Evolutionary conservation across 2,329 filamentous ascomycete species (phyloP).

Genomic region (Chaetomiaceae sp.): DNA sequence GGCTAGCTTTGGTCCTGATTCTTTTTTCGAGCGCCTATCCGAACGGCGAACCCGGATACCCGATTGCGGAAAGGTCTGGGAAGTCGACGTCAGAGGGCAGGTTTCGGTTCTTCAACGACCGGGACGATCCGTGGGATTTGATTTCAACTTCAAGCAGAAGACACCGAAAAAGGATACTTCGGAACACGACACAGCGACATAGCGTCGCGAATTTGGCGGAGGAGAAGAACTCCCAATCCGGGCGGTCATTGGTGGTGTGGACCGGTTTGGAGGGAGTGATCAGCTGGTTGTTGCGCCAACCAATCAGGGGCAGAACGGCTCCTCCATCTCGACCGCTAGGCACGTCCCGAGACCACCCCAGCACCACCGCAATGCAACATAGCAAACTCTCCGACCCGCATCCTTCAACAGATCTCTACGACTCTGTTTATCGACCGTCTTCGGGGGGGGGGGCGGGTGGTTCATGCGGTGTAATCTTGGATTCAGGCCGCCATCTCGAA

Average conservation of each 20-base stretch:
- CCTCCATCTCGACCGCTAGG: slow-evolving; percentile 23
- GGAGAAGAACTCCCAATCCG: slow-evolving; percentile 1
- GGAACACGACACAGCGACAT: background rate
- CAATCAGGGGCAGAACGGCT: slow-evolving; percentile 22
- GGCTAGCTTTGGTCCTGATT: background rate
- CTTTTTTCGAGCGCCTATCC: background rate
- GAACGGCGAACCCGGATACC: background rate
- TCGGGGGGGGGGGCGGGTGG: background rate
- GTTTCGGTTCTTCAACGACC: background rate
- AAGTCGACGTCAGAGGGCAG: background rate
- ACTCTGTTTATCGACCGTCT: background rate
- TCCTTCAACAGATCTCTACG: slow-evolving; percentile 12
- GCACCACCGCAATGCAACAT: slow-evolving; percentile 14
- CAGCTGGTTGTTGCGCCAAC: slow-evolving; percentile 23
- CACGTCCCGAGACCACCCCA: slow-evolving; percentile 23
- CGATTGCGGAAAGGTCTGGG: background rate
- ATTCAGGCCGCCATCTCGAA: slow-evolving; percentile 3
- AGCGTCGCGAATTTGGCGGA: background rate
- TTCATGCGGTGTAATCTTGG: slow-evolving; percentile 11
- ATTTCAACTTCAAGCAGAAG: background rate
- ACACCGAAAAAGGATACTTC: background rate
- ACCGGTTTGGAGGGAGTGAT: slow-evolving; percentile 21
- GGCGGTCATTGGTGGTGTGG: slow-evolving; percentile 6
- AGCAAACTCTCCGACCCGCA: slow-evolving; percentile 25
- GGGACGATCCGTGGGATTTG: background rate